These are phyloP conservation scores for Meredithiella fracta DNA, from an alignment of 2,329 filamentous ascomycete genomes.

Conservation along the genomic window DNA sequence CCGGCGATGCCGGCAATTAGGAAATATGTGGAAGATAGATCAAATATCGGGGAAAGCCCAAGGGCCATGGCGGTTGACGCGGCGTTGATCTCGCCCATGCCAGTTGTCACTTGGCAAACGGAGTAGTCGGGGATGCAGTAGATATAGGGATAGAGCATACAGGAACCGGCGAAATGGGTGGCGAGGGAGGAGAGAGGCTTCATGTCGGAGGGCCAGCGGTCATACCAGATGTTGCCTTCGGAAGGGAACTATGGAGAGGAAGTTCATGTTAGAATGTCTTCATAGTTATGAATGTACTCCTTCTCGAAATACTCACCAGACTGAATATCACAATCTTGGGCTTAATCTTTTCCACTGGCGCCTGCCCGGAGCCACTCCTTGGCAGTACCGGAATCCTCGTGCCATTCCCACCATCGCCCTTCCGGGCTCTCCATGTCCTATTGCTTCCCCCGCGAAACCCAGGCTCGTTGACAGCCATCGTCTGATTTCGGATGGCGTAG, in stretches of 20 bases:
- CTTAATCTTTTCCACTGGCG: constrained; percentile 22
- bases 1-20: constrained; percentile 57
- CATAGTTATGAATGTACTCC: not conserved
- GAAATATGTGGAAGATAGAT: constrained; percentile 54
- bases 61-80: constrained; percentile 49
- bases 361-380: not conserved
- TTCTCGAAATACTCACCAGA: constrained; percentile 30
- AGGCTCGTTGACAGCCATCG: not conserved
- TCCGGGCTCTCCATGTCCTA: not conserved
- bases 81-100: constrained; percentile 60
- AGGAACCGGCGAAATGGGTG: constrained; percentile 44
- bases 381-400: not conserved
- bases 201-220: constrained; percentile 30
- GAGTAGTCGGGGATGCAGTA: constrained; percentile 44
- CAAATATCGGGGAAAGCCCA: constrained; percentile 42
- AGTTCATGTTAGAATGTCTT: not conserved
- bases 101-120: constrained; percentile 53
- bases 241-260: constrained; percentile 36
- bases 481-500: constrained; percentile 3
- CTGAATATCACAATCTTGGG: constrained; percentile 48
- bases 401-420: not conserved
- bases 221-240: constrained; percentile 46
- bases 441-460: not conserved
- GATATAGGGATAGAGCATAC: constrained; percentile 45
- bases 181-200: constrained; percentile 41